Conservation (phyloP, 139 green algal species). For the Choricystis sp. region DNA sequence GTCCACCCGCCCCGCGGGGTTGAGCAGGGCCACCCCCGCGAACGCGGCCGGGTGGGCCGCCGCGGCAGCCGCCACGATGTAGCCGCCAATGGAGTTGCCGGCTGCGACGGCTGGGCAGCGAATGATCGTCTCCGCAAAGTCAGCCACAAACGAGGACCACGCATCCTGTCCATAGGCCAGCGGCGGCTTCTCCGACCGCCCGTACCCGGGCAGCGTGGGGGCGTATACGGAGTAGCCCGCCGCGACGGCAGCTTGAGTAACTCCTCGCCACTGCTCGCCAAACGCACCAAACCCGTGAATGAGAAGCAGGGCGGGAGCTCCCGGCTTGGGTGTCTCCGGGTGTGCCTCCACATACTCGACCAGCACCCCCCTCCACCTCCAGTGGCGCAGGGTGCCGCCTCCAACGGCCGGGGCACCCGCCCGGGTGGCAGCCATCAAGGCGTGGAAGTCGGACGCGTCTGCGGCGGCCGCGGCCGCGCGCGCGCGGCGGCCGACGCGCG, state of each 20-base stretch:
- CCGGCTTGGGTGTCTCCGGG: neutral
- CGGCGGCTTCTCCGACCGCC: constrained; percentile 70
- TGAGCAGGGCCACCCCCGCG: constrained; percentile 50
- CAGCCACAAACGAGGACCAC: constrained; percentile 61
- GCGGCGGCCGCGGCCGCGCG: constrained; percentile 22
- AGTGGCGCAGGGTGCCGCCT: constrained; percentile 22
- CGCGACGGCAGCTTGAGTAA: constrained; percentile 38
- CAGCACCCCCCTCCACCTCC: constrained; percentile 40
- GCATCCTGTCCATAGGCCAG: constrained; percentile 58
- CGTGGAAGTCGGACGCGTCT: constrained; percentile 49
- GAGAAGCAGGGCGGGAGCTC: constrained; percentile 54
- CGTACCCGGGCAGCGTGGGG: constrained; percentile 60
- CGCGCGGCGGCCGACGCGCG: neutral
- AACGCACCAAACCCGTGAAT: constrained; percentile 96
- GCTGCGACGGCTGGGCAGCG: constrained; percentile 55
- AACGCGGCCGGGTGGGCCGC: constrained; percentile 23
- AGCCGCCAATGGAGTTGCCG: constrained; percentile 95
- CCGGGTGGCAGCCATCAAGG: constrained; percentile 17
- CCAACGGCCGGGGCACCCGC: constrained; percentile 6
- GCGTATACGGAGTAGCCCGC: constrained; percentile 63
- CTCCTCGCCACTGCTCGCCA: constrained; percentile 73
- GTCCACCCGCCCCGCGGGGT: constrained; percentile 20
- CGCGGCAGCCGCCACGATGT: constrained; percentile 49
- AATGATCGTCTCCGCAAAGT: constrained; percentile 49
- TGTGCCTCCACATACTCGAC: constrained; percentile 44